Base-by-base conservation (phyloP, 208 protist species). In the Trypanosoma cruzi region DNA sequence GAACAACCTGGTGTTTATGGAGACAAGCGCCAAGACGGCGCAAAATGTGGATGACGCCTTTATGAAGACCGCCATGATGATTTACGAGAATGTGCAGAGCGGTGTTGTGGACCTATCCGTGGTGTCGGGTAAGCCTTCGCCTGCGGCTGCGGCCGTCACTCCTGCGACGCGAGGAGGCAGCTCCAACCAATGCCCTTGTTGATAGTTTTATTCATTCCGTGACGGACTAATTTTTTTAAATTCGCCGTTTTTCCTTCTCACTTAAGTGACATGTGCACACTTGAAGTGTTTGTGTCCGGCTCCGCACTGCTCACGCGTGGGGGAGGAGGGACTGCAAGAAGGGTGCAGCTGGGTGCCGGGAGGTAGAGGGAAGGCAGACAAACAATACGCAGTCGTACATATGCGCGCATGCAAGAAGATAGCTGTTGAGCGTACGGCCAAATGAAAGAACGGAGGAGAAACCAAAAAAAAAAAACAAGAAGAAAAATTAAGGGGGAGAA, bases 21-120 rank as follows among this genome's bases (percentile, higher is more conserved):
- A 99, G 76, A 99, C 99, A 0, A 99, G 95, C 49, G 99, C 99
- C 10, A 99, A 99, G 84, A 99, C 97, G 11, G 96, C 96, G 8
- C 77, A 93, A 61, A 98, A 98, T 71, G 96, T 99, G 20, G 96
- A 98, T 48, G 85, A 98, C 58, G 97, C 98, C 1, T 99, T 99
- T 77, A 80, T 99, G 40, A 85, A 90, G 48, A 99, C 98, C 0
- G 97, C 98, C 0, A 73, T 83, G 63, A 77, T 90, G 42, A 99
- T 99, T 63, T 98, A 99, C 77, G 92, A 98, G 28, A 99, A 98
- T 64, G 97, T 99, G 52, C 85, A 98, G 89, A 86, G 82, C 13
- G 97, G 96, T 28, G 80, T 83, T 32, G 95, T 98, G 60, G 97
- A 99, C 69, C 64, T 73, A 1, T 74, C 79, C 0, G 81, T 90